These are phyloP conservation scores for Claviceps sp. DNA, from an alignment of 2,329 filamentous ascomycete species.

Conservation along the genomic window DNA sequence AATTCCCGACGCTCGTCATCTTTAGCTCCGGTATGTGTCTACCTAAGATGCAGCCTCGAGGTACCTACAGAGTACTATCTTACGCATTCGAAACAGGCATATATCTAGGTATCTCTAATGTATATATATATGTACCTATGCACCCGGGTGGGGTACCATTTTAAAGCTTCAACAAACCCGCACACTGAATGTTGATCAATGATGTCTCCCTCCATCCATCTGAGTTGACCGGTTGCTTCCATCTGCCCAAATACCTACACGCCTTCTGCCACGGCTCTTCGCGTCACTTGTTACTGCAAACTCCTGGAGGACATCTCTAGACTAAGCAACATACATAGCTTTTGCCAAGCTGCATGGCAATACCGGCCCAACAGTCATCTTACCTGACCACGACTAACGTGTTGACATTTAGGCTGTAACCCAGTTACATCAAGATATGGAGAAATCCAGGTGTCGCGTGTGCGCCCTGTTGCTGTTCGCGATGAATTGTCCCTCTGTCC, in stretches of 20 bases:
- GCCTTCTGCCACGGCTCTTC: neutral
- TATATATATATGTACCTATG: no score
- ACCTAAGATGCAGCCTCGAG: no score
- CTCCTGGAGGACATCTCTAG: neutral
- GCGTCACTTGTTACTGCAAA: neutral
- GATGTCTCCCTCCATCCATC: neutral
- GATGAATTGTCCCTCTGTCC: neutral
- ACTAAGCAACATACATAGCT: neutral
- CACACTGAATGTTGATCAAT: no score
- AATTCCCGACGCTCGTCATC: neutral
- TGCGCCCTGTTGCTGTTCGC: neutral
- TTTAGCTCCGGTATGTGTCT: no score
- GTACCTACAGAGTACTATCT: no score
- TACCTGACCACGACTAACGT: neutral
- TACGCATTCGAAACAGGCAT: no score
- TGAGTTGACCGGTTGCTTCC: neutral
- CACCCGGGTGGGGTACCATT: no score
- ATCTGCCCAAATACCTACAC: neutral
- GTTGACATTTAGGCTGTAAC: slow-evolving; percentile 1
- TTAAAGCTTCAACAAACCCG: no score
- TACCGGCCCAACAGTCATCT: neutral
- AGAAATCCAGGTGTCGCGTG: neutral
- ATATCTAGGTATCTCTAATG: no score
- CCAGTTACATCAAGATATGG: neutral
- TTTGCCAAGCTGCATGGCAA: neutral